Evolutionary conservation across 495 filamentous ascomycete species (phyloP), one percentile per base, ranked within the genome.

Genomic region (Barbatosphaeria neglecta): DNA sequence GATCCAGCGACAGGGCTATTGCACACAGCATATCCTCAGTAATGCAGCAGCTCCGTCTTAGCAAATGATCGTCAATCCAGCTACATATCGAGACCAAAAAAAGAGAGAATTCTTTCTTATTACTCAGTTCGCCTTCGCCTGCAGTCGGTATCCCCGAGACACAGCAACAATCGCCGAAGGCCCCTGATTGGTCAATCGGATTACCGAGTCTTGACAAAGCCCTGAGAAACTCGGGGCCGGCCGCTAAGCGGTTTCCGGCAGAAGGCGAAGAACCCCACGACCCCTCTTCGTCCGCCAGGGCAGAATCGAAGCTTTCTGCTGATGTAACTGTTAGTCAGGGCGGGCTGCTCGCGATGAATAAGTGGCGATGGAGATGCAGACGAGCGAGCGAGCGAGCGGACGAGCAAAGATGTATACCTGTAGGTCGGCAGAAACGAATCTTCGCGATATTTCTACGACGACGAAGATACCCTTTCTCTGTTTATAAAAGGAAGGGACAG

Each of bases 381-480:
- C 41, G 41, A 23, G 16, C 43, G 25, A 44, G 18, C 15, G 27
- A 22, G 20, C 10, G 31, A 16, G 2, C 7, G 13, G 13, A 2
- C 31, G 11, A 31, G 27, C 27, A 10, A n/a, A n/a, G 31, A n/a
- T n/a, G n/a, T n/a, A n/a, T n/a, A n/a, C n/a, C n/a, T n/a, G n/a
- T n/a, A n/a, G n/a, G n/a, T n/a, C n/a, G n/a, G n/a, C n/a, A n/a
- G n/a, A n/a, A n/a, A n/a, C n/a, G 54, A 54, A 54, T 23, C 44
- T 57, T 54, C 54, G 41, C 35, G 52, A 48, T 40, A 54, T 50
- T 54, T 57, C 51, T 54, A 48, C 11, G 16, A 39, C 17, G 3
- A 10, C 8, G 27, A 2, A 31, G 27, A 31, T 8, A 31, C 8
- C 27, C 27, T 31, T 31, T 8, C 27, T 31, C 27, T 31, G n/a